Base-by-base conservation (phyloP, 2,329 filamentous ascomycete species). In the Penicillium sp. region DNA sequence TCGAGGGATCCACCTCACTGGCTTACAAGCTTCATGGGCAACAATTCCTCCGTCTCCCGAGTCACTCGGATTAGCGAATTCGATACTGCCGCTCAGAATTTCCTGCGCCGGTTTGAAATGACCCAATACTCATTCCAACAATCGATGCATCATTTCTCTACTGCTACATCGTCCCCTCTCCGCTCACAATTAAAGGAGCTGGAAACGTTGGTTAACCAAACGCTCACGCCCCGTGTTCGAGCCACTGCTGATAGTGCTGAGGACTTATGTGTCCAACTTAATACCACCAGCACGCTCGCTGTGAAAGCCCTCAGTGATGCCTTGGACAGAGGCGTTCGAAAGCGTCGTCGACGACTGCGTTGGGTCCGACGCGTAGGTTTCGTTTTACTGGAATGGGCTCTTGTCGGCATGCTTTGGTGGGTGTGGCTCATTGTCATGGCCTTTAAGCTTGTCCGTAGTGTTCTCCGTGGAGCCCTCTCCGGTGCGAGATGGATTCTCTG, bases 341-440 rank as follows among this genome's bases (percentile, higher is more conserved):
- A 91, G 81, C 83, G 93, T 55, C 83, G 91, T 61, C 83, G 90
- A 61, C 83, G 92, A 55, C 87, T 95, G 71, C 83, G 91, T 57
- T 93, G 92, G 87, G 77, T 93, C 26, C 83, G 92, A 42, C 83
- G 91, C 14, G 86, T 87, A 0, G 89, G 92, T 14, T 98, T 93
- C 85, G 87, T 93, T 57, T 78, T 89, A 22, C 85, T 97, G 16
- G 94, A 98, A 80, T 97, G 93, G 92, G 80, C 87, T 53, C 83
- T 98, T 19, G 87, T 98, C 42, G 91, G 90, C 4, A 85, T 96
- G 68, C 92, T 98, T 88, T 97, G 95, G 93, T 92, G 90, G 77
- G 88, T 96, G 16, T 98, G 94, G 93, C 86, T 96, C 61, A 81
- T 96, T 37, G 93, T 97, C 26, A 90, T 93, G 74, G 81, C 94